Evolutionary conservation across 2,329 filamentous ascomycete genomes (phyloP).

Genomic region (Beauveria medogensis): DNA sequence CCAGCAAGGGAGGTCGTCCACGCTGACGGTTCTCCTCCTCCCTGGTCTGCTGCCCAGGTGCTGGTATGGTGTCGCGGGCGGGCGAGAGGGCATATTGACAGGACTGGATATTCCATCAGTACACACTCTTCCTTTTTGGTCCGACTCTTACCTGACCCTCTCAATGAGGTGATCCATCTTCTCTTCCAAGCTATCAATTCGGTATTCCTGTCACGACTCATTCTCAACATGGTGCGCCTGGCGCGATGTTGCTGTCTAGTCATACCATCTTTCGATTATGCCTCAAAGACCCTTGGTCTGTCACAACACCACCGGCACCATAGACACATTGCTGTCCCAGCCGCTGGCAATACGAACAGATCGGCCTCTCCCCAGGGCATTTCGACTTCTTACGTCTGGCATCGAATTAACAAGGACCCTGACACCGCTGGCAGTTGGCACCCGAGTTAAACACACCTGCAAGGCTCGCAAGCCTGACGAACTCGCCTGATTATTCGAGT

Average conservation of each 20-base stretch:
- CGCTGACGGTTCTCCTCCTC: constrained; percentile 4
- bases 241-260: neutral
- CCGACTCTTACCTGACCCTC: constrained; percentile 12
- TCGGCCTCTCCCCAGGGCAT: constrained; percentile 41
- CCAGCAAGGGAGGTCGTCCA: constrained; percentile 9
- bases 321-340: constrained; percentile 39
- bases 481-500: constrained; percentile 9
- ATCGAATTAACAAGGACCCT: neutral
- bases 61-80: neutral
- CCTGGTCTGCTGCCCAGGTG: neutral
- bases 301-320: constrained; percentile 14
- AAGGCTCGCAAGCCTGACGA: constrained; percentile 26
- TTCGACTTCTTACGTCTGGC: constrained; percentile 41
- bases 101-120: neutral
- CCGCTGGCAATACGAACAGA: constrained; percentile 41
- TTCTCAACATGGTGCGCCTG: neutral
- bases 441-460: constrained; percentile 19
- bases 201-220: constrained; percentile 23
- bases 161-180: constrained; percentile 18
- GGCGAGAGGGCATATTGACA: neutral
- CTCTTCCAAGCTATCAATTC: constrained; percentile 24
- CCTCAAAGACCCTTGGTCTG: constrained; percentile 9
- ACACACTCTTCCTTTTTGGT: neutral
- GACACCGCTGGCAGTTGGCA: too few species aligned
- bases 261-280: constrained; percentile 15